Percentiles rank a stretch among this genome's conserved stretches.
phyloP scores from a whole-genome alignment of 2,329 filamentous ascomycete genomes.

The Fusarium sp. region DNA sequence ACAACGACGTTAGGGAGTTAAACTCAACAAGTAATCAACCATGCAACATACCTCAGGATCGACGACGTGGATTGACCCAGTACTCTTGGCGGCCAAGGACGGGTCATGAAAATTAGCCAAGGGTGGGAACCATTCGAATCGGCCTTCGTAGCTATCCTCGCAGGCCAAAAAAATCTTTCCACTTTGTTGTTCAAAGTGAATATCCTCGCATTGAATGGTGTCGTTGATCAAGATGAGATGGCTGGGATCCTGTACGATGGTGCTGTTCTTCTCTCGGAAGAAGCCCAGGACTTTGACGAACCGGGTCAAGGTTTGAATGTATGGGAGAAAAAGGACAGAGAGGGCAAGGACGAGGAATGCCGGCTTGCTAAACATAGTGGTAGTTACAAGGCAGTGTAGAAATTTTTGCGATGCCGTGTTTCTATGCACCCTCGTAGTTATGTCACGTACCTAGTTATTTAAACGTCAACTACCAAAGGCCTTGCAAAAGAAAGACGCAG shows the following conservation, averaged over 20 bases:
- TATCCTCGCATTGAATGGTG: constrained; percentile 69
- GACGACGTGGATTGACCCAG: constrained; percentile 63
- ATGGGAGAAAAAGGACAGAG: not conserved
- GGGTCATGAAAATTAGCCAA: constrained; percentile 56
- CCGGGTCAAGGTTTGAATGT: not conserved
- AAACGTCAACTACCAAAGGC: not conserved
- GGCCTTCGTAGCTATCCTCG: constrained; percentile 54
- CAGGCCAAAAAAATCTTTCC: constrained; percentile 68
- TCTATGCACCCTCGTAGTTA: not conserved
- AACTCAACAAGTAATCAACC: too few species aligned
- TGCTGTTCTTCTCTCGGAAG: not conserved
- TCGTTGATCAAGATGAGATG: constrained; percentile 54
- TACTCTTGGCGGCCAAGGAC: constrained; percentile 49
- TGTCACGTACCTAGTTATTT: not conserved
- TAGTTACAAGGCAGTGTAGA: not conserved
- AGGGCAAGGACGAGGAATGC: not conserved
- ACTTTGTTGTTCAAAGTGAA: constrained; percentile 64
- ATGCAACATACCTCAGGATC: constrained; percentile 59
- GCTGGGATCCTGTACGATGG: not conserved
- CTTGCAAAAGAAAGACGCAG: too few species aligned
- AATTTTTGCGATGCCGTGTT: not conserved
- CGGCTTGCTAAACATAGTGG: not conserved
- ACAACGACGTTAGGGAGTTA: not conserved
- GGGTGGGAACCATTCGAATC: constrained; percentile 66
- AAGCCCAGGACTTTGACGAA: not conserved